These are phyloP conservation scores for Aspergillus sp. DNA, from an alignment of 2,329 filamentous ascomycete species.

Conservation along the genomic window DNA sequence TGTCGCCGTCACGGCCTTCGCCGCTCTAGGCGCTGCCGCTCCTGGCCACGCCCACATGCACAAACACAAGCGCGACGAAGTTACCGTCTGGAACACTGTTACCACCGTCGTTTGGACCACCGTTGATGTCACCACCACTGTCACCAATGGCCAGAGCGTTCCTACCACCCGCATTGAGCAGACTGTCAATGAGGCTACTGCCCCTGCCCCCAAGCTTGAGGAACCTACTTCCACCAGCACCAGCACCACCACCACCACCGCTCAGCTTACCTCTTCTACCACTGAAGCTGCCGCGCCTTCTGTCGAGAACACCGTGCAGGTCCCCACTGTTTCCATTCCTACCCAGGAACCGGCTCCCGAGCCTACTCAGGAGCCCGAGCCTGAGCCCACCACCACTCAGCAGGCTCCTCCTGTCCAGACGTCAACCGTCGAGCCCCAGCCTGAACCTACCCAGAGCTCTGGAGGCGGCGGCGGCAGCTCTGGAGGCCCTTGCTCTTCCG, in stretches of 20 bases:
- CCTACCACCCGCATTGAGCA: constrained; percentile 8
- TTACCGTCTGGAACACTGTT: constrained; percentile 51
- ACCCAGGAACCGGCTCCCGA: constrained; percentile 3
- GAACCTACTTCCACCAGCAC: constrained; percentile 6
- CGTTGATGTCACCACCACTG: constrained; percentile 48
- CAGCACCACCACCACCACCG: constrained; percentile 12
- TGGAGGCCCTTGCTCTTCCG: constrained; percentile 24
- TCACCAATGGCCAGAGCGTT: constrained; percentile 39
- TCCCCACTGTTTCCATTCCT: not conserved
- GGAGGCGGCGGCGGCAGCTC: not conserved
- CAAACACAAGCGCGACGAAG: constrained; percentile 37
- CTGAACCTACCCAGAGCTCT: constrained; percentile 1
- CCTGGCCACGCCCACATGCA: constrained; percentile 18
- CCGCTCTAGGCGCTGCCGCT: constrained; percentile 30
- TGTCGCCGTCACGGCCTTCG: constrained; percentile 36
- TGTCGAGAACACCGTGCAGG: constrained; percentile 1
- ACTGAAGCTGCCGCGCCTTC: constrained; percentile 6
- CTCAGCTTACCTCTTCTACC: constrained; percentile 12
- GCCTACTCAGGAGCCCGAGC: not conserved
- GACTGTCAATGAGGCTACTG: constrained; percentile 9
- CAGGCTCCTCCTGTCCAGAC: constrained; percentile 1
- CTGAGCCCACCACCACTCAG: constrained; percentile 7
- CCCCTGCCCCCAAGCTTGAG: constrained; percentile 16
- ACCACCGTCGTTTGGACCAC: constrained; percentile 50
- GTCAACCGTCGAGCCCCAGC: not conserved